Evolutionary conservation across 768 basidiomycete species (phyloP), one percentile per base, ranked within the genome.

Genomic region (Lactarius sp.): DNA sequence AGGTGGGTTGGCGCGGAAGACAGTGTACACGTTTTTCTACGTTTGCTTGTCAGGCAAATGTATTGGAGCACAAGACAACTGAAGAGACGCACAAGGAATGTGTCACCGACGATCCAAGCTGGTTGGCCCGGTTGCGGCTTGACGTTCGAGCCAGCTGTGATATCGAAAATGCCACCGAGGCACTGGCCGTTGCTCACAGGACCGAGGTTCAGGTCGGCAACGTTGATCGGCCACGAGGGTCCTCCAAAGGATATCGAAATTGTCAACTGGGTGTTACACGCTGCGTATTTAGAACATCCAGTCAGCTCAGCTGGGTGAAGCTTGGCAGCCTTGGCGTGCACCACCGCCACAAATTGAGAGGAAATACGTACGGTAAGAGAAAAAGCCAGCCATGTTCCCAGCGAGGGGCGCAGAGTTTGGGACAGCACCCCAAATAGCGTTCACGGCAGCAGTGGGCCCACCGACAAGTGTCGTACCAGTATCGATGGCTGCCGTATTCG

Each of bases 191-290:
- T 71, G 42, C 71, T 69, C 57, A 88, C 69, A 0, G 69, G 67
- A 3, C 90, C 90, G 13, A 96, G 75, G 73, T 90, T 92, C 82
- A 98, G 89, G 70, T 99, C 96, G 6, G 69, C 75, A 0, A 83
- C 60, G 69, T 76, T 81, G 72, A 99, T 90, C 5, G 86, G 75
- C 89, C 97, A 99, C 1, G 77, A 68, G 62, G 83, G 27, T 3
- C 27, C 27, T 2, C 27, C 92, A 66, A 94, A 98, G 8, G 86
- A 81, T 14, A 98, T 64, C 5, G 85, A 79, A 34, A 88, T 73
- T 1, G 74, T 70, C 22, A 94, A 70, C 2, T 75, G 62, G 1
- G 85, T 84, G 22, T 64, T 71, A 71, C 94, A 96, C 1, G 94
- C 93, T 91, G 70, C 20, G 66, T 37, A 54, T 20, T 42, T 44